A percentile compares a stretch with the other conserved stretches of the same genome.
These are phyloP conservation scores for Lagenidium giganteum DNA, from an alignment of 352 stramenopile species.

Conservation along the genomic window DNA sequence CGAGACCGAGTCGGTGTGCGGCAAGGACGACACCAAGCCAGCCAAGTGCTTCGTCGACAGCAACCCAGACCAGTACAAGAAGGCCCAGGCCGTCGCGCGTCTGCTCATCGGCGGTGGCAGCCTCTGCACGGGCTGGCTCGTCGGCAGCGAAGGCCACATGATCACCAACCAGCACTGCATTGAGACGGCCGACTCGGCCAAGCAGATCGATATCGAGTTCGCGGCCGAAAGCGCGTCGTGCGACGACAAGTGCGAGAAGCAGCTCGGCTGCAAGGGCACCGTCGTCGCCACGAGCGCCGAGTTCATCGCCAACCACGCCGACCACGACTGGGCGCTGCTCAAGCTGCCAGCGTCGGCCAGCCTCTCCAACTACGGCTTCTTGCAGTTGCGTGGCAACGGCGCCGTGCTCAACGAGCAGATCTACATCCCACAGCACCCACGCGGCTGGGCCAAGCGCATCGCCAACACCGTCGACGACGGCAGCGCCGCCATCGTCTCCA, in stretches of 20 bases:
- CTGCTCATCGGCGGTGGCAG: conserved; percentile 20
- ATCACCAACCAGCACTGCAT: conserved; percentile 31
- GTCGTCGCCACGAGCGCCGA: conserved; percentile 8
- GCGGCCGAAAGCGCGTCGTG: conserved; percentile 15
- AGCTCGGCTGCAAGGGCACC: conserved; percentile 17
- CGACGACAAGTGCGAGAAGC: conserved; percentile 7
- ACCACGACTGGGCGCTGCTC: conserved; percentile 14
- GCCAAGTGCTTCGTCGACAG: conserved; percentile 22
- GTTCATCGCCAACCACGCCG: conserved; percentile 17
- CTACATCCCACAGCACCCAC: conserved; percentile 17
- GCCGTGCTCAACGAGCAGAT: conserved; percentile 17
- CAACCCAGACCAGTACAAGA: conserved; percentile 10
- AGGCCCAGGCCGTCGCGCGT: conserved; percentile 17
- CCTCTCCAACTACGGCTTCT: conserved; percentile 19
- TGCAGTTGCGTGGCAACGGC: conserved; percentile 16
- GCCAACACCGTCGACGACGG: conserved; percentile 14
- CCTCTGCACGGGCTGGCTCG: conserved; percentile 19
- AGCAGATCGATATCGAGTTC: conserved; percentile 23
- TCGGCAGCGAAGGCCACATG: conserved; percentile 11
- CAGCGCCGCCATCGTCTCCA: conserved; percentile 3
- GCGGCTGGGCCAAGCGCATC: conserved; percentile 17
- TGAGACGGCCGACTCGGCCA: neutral
- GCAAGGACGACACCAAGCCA: conserved; percentile 20
- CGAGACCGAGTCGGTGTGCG: conserved; percentile 20
- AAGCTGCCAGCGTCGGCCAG: conserved; percentile 7